A percentile compares a stretch with the other conserved stretches of the same genome.
Conservation (phyloP, 2,329 filamentous ascomycete genomes). For the Epichloe baconii region DNA sequence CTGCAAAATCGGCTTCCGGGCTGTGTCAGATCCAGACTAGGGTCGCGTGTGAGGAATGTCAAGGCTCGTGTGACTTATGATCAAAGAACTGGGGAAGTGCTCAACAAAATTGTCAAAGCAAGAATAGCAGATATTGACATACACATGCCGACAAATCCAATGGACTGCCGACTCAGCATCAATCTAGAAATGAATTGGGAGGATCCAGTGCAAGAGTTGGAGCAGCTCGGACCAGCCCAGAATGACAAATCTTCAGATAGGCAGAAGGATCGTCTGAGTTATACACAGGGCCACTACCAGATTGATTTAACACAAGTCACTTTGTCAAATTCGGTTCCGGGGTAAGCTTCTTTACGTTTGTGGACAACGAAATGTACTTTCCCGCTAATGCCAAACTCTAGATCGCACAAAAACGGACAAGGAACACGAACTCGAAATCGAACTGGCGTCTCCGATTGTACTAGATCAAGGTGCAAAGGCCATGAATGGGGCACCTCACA, state of each 20-base stretch:
- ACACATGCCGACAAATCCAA: slow-evolving; percentile 59
- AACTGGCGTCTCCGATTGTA: slow-evolving; percentile 51
- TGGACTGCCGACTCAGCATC: slow-evolving; percentile 88
- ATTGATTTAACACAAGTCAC: slow-evolving; percentile 89
- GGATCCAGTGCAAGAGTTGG: slow-evolving; percentile 48
- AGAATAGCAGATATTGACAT: slow-evolving; percentile 83
- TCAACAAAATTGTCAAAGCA: slow-evolving; percentile 82
- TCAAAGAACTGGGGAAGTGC: slow-evolving; percentile 53
- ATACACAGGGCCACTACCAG: slow-evolving; percentile 76
- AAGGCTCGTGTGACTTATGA: slow-evolving; percentile 58
- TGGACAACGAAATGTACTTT: background rate
- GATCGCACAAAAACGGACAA: slow-evolving; percentile 36
- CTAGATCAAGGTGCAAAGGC: slow-evolving; percentile 51
- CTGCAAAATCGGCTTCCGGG: slow-evolving; percentile 49
- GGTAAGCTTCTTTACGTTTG: slow-evolving; percentile 17
- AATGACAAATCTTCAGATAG: slow-evolving; percentile 43
- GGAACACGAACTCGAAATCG: slow-evolving; percentile 72
- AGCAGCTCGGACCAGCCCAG: slow-evolving; percentile 23
- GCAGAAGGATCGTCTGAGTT: slow-evolving; percentile 83
- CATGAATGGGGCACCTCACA: slow-evolving; percentile 37
- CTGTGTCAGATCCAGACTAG: slow-evolving; percentile 46
- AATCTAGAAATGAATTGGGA: slow-evolving; percentile 88
- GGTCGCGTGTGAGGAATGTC: slow-evolving; percentile 30
- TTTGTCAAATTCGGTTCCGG: slow-evolving; percentile 23
- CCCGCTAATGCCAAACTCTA: slow-evolving; percentile 11